Percentiles rank a stretch among this genome's conserved stretches.
phyloP scores from a whole-genome alignment of 352 stramenopile species.

The Phytopythium mirpurense region DNA sequence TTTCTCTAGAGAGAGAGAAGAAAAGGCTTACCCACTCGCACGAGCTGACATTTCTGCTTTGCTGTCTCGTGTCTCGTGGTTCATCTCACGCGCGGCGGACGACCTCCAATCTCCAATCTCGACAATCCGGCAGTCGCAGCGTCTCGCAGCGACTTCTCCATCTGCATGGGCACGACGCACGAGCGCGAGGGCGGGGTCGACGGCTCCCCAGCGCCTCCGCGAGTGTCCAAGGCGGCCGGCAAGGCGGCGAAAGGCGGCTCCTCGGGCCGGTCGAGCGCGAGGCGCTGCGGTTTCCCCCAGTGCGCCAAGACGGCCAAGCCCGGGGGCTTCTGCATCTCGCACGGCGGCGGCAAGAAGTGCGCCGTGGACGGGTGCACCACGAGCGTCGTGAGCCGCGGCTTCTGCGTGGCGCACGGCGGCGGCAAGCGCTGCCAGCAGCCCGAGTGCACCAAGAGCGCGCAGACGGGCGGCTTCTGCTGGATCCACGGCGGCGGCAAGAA shows the following conservation, averaged over 20 bases:
- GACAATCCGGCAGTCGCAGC: not conserved
- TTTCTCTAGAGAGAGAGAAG: too few species aligned
- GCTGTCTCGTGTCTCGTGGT: not conserved
- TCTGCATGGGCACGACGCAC: not conserved
- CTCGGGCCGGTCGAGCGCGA: conserved; percentile 6
- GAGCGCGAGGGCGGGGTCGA: not conserved
- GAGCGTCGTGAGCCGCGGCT: conserved; percentile 48
- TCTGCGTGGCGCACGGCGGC: conserved; percentile 56
- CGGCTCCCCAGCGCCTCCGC: not conserved
- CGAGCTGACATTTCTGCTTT: conserved; percentile 9
- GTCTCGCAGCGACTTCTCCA: not conserved
- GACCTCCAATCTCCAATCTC: too few species aligned
- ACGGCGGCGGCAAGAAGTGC: conserved; percentile 52
- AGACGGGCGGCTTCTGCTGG: conserved; percentile 40
- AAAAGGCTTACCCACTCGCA: too few species aligned
- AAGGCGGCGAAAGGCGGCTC: conserved; percentile 1
- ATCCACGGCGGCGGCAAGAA: conserved; percentile 59
- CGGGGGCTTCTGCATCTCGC: conserved; percentile 46
- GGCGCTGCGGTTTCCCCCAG: conserved; percentile 40
- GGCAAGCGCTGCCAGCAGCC: conserved; percentile 39
- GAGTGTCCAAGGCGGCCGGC: not conserved
- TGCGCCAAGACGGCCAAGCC: conserved; percentile 47
- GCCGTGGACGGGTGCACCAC: conserved; percentile 41
- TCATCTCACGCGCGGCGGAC: not conserved
- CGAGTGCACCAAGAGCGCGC: conserved; percentile 28